Base-by-base conservation (phyloP, 139 green algal genomes). In the Tetradesmus obliquus region DNA sequence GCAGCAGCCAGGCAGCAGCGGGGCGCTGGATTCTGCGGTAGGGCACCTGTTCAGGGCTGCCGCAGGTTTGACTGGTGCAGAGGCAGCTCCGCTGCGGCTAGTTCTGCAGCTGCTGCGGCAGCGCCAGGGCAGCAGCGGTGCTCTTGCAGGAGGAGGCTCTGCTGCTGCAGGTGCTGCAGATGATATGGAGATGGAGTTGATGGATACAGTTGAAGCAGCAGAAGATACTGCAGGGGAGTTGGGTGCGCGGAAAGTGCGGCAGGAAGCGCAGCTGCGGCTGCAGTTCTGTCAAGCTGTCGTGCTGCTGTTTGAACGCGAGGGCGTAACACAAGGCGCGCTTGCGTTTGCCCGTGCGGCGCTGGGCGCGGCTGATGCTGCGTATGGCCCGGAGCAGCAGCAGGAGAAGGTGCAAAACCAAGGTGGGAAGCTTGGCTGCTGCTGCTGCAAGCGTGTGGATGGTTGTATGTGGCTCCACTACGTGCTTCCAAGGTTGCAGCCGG, bases 21-120 rank as follows among this genome's bases (percentile, higher is more conserved):
- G 6, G 58, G 5, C 53, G 45, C 84, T 95, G 0, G 91, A 89
- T 32, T 91, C 93, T n/a, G 94, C 94, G 1, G 89, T 87, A 1
- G 92, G 92, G 12, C 94, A 93, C 84, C 93, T 96, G 88, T 96
- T 96, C 90, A 81, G 92, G 2, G 94, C 94, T 7, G 92, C 94
- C 1, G 92, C 93, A 12, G 89, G 92, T 17, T 66, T 96, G 2
- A 71, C 62, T 12, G 32, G 82, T 15, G 86, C 89, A 22, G 91
- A 58, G 45, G 89, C 81, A 24, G 62, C 13, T 5, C 88, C 57
- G n/a, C 57, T 91, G 76, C 88, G 76, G 76, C 54, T 86, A n/a
- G 88, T 91, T 15, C 32, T 91, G 76, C 55, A 76, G 76, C 88
- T 79, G 76, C 57, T 87, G 76, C 76, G 79, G 76, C 88, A 91